Percentiles rank a stretch among this genome's conserved stretches.
These are phyloP conservation scores for Dactylis glomerata DNA, from an alignment of 176 grass and related monocot genomes.

Conservation along the genomic window DNA sequence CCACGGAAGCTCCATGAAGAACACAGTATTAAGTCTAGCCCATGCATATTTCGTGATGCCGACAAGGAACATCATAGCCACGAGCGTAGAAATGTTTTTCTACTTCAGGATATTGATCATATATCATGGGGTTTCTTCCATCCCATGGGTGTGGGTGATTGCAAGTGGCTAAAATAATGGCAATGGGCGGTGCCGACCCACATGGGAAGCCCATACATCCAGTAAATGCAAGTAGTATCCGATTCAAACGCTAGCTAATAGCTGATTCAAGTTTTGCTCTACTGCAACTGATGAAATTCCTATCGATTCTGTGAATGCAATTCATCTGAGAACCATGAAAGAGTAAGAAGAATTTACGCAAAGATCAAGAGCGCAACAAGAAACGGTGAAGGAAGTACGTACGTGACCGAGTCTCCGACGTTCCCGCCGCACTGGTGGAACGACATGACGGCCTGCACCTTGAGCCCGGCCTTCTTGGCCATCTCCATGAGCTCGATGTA, in stretches of 20 bases:
- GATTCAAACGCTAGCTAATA: not conserved
- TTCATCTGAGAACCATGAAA: too few relatives aligned
- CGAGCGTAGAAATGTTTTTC: not conserved
- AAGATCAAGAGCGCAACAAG: not conserved
- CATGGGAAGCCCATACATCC: not conserved
- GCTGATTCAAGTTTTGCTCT: not conserved
- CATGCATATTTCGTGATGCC: not conserved
- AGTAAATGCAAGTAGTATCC: not conserved
- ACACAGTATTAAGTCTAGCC: not conserved
- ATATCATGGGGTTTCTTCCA: not conserved
- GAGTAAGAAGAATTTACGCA: not conserved
- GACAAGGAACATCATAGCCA: not conserved
- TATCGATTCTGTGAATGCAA: too few relatives aligned
- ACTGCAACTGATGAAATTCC: not conserved
- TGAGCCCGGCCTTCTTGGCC: slow-evolving; percentile 54
- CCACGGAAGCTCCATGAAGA: not conserved
- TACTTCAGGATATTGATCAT: not conserved
- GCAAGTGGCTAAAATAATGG: not conserved
- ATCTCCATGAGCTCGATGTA: slow-evolving; percentile 76
- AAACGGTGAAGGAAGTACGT: not conserved
- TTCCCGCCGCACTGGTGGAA: slow-evolving; percentile 97
- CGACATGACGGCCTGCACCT: slow-evolving; percentile 97
- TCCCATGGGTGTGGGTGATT: not conserved
- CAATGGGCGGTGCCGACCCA: not conserved
- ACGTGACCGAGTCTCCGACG: slow-evolving; percentile 40